Evolutionary conservation across 2,329 filamentous ascomycete species (phyloP).

Genomic region (Furcasterigmium sp.): DNA sequence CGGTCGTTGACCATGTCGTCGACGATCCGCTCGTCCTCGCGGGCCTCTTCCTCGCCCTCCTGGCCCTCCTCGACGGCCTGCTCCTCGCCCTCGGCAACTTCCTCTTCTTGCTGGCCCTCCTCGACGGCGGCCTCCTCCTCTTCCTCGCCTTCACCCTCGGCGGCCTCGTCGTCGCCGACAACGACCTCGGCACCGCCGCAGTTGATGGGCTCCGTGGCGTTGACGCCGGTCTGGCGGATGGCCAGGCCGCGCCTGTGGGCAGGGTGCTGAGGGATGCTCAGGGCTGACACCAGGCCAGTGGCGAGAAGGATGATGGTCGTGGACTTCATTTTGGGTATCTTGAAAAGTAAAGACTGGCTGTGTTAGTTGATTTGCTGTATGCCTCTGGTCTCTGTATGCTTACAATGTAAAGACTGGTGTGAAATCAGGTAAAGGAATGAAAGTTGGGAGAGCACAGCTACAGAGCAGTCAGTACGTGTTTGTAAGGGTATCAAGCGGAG

Average conservation of each 20-base stretch:
- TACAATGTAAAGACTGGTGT: neutral
- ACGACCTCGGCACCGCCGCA: conserved; percentile 3
- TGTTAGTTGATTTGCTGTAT: neutral
- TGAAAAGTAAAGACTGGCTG: neutral
- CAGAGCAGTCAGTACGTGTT: neutral
- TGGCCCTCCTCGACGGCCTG: conserved; percentile 18
- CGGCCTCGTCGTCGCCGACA: neutral
- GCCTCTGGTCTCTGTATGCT: neutral
- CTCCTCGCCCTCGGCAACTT: conserved; percentile 8
- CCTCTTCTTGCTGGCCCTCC: conserved; percentile 8
- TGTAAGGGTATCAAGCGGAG: no score
- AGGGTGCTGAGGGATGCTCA: conserved; percentile 15
- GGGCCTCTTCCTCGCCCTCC: conserved; percentile 4
- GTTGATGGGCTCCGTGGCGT: neutral
- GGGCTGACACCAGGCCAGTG: conserved; percentile 23
- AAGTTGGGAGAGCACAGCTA: conserved; percentile 2
- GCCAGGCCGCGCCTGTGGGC: neutral
- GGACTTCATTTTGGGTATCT: conserved; percentile 18
- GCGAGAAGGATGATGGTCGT: conserved; percentile 19
- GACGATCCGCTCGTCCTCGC: conserved; percentile 6
- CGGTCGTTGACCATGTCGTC: conserved; percentile 6
- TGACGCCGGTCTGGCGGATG: conserved; percentile 1
- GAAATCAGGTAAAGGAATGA: neutral
- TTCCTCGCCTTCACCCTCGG: no score
- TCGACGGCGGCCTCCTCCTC: conserved; percentile 7